A percentile compares a stretch with the other conserved stretches of the same genome.
Conservation (phyloP, 2,329 filamentous ascomycete species). For the Hypoxylon sp. region DNA sequence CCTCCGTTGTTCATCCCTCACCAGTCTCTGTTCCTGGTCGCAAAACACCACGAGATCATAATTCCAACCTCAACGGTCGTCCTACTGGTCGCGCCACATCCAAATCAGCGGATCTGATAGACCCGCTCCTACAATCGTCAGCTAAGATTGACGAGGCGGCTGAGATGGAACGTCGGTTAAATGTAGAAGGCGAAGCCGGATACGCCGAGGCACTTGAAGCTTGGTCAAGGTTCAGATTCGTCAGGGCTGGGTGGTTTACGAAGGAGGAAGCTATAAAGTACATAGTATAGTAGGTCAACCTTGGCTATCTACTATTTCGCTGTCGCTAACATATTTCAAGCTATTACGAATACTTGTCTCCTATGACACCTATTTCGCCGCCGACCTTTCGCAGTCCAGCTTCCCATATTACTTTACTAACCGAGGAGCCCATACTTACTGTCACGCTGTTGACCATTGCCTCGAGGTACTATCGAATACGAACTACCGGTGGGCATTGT, state of each 20-base stretch:
- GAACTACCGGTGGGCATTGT: conserved; percentile 84
- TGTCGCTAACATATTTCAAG: conserved; percentile 57
- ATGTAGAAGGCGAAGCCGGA: conserved; percentile 65
- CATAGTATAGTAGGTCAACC: conserved; percentile 81
- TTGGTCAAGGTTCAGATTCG: conserved; percentile 94
- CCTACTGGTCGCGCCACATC: conserved; percentile 45
- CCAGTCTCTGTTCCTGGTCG: conserved; percentile 45
- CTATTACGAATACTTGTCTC: conserved; percentile 92
- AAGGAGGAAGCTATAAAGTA: conserved; percentile 93
- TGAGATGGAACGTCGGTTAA: conserved; percentile 62
- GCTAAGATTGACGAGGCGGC: conserved; percentile 46
- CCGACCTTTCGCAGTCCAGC: conserved; percentile 89
- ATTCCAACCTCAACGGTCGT: conserved; percentile 44
- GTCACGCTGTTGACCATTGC: conserved; percentile 93
- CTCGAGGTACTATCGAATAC: conserved; percentile 85
- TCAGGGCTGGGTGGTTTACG: conserved; percentile 97
- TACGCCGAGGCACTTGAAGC: conserved; percentile 81
- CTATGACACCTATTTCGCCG: conserved; percentile 92
- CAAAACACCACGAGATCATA: conserved; percentile 46
- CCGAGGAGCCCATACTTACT: conserved; percentile 92
- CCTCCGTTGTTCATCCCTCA: conserved; percentile 49
- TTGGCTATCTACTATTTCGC: not conserved
- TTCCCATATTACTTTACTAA: conserved; percentile 83
- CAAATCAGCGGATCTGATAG: conserved; percentile 54
- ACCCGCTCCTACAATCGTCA: conserved; percentile 52